A percentile compares a stretch with the other conserved stretches of the same genome.
Evolutionary conservation across 176 grass and related monocot genomes (phyloP).

Genomic region (Phoenix roebelenii): DNA sequence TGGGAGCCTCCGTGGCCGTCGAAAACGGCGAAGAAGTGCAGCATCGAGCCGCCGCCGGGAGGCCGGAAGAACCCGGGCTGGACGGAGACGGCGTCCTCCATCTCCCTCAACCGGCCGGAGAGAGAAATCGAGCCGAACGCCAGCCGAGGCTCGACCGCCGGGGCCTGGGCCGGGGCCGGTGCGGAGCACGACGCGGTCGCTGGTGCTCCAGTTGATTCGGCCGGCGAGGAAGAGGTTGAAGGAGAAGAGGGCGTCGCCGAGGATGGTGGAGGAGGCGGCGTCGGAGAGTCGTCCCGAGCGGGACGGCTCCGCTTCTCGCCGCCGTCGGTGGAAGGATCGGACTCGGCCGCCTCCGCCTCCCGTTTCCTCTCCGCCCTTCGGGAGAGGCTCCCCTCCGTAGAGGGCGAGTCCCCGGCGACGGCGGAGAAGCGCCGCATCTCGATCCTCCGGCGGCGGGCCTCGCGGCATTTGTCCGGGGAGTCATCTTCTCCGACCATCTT

Average conservation of each 20-base stretch:
- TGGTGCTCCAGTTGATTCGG: too few species aligned
- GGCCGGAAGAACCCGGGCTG: constrained; percentile 30
- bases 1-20: constrained; percentile 73
- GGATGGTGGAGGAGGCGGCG: background rate
- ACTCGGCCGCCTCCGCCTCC: background rate
- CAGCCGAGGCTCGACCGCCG: constrained; percentile 1
- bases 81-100: constrained; percentile 69
- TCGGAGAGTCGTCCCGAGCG: background rate
- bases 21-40: constrained; percentile 87
- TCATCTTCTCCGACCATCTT: background rate
- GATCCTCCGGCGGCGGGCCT: constrained; percentile 17
- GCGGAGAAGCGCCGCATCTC: background rate
- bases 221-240: background rate
- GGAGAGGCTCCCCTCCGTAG: background rate
- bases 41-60: constrained; percentile 26
- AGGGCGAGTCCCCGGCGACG: background rate
- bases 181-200: background rate
- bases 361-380: background rate
- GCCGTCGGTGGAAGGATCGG: background rate
- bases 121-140: constrained; percentile 53
- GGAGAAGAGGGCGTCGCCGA: background rate
- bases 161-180: background rate
- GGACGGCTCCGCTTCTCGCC: constrained; percentile 12
- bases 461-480: constrained; percentile 27
- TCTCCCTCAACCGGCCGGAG: constrained; percentile 47